phyloP scores from a whole-genome alignment of 2,329 filamentous ascomycete species.

The Talaromyces sp. region DNA sequence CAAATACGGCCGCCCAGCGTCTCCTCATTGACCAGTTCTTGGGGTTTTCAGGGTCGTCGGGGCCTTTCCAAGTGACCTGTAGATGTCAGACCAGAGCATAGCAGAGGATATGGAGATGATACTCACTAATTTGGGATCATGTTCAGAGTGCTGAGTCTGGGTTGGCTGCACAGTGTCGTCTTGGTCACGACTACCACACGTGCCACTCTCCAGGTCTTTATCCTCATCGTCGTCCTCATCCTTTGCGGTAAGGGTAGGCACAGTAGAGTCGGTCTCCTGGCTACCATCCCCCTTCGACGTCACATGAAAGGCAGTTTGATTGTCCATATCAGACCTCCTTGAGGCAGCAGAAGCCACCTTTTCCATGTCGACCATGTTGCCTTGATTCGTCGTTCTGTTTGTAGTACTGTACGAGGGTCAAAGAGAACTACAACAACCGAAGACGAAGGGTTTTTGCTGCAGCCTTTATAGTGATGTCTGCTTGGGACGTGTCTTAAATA shows the following conservation, averaged over 20 bases:
- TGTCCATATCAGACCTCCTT: conserved; percentile 7
- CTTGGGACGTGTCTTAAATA: too few relatives aligned
- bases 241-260: background rate
- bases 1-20: conserved; percentile 55
- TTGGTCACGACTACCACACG: background rate
- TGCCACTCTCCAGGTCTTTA: conserved; percentile 8
- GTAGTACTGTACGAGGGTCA: too few relatives aligned
- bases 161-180: background rate
- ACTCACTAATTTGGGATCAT: conserved; percentile 11
- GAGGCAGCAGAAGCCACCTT: conserved; percentile 11
- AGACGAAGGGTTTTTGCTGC: too few relatives aligned
- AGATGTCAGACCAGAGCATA: background rate
- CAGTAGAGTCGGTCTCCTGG: background rate
- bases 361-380: conserved; percentile 12
- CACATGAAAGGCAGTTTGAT: conserved; percentile 9
- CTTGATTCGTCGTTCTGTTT: too few relatives aligned
- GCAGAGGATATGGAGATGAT: background rate
- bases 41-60: conserved; percentile 46
- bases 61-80: conserved; percentile 48
- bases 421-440: too few relatives aligned
- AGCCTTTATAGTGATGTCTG: too few relatives aligned
- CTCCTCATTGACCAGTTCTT: conserved; percentile 52
- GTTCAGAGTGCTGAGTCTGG: conserved; percentile 8
- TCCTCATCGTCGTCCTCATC: background rate
- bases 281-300: background rate